A percentile compares a stretch with the other conserved stretches of the same genome.
Evolutionary conservation across 1,284 basidiomycete species (phyloP).

Genomic region (Moniliophthora roreri): DNA sequence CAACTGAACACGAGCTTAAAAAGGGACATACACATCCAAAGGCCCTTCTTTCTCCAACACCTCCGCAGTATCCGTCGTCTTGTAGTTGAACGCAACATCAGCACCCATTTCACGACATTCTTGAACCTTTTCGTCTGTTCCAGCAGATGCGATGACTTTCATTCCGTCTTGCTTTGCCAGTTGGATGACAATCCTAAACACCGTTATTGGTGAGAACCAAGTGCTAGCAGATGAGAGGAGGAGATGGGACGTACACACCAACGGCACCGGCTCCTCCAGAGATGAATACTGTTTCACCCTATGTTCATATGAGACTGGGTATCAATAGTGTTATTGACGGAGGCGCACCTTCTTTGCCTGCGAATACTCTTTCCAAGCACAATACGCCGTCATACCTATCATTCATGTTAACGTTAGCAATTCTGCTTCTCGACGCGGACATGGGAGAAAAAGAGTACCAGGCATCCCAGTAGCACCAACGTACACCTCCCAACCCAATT

Average conservation of each 20-base stretch:
- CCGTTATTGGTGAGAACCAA: too few relatives aligned
- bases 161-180: slow-evolving; percentile 64
- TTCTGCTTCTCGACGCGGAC: not conserved
- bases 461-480: slow-evolving; percentile 33
- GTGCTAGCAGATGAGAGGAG: too few relatives aligned
- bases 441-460: slow-evolving; percentile 18
- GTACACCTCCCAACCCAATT: slow-evolving; percentile 40
- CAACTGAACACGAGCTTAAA: not conserved
- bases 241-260: slow-evolving; percentile 41
- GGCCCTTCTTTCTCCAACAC: slow-evolving; percentile 59
- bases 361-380: slow-evolving; percentile 39
- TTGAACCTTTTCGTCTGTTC: slow-evolving; percentile 66
- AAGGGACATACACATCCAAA: slow-evolving; percentile 46
- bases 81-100: slow-evolving; percentile 79
- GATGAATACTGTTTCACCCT: slow-evolving; percentile 60
- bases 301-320: not conserved
- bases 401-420: too few relatives aligned
- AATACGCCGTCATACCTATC: slow-evolving; percentile 35
- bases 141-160: slow-evolving; percentile 74
- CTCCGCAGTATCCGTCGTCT: slow-evolving; percentile 48
- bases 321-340: not conserved
- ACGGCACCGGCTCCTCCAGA: slow-evolving; percentile 57
- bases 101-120: slow-evolving; percentile 65
- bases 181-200: slow-evolving; percentile 42
- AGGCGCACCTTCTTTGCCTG: slow-evolving; percentile 34